Conservation (phyloP, 1,139 yeast genomes). For the Geotrichum aggregatum region DNA sequence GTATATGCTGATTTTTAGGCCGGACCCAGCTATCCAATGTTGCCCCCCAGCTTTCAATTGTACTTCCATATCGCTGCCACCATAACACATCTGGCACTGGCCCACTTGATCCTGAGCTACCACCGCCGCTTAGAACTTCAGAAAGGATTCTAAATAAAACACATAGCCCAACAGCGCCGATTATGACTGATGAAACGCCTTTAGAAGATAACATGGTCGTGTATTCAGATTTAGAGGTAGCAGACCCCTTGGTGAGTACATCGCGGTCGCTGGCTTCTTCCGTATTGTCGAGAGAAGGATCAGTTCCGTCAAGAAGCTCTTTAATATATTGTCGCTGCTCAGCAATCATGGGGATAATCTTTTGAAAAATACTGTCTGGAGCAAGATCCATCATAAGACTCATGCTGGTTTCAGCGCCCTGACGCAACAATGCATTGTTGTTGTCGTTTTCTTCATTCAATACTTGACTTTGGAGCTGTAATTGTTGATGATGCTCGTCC, state of each 20-base stretch:
- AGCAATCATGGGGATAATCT: conserved; percentile 16
- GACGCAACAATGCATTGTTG: neutral
- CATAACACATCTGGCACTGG: conserved; percentile 8
- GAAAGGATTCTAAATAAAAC: neutral
- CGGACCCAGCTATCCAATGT: conserved; percentile 18
- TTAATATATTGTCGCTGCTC: conserved; percentile 18
- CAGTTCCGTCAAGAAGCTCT: conserved; percentile 10
- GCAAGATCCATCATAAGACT: conserved; percentile 9
- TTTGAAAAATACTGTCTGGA: conserved; percentile 16
- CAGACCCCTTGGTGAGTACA: no score
- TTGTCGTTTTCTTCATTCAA: neutral
- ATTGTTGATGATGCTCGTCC: conserved; percentile 7
- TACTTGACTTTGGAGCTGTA: neutral
- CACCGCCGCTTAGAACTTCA: neutral
- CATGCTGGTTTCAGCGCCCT: neutral
- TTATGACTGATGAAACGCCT: neutral
- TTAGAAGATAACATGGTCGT: neutral
- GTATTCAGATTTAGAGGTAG: no score
- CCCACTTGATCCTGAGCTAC: neutral
- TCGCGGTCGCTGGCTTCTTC: neutral
- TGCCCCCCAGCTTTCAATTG: conserved; percentile 17
- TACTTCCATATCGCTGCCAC: conserved; percentile 19
- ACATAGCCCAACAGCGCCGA: conserved; percentile 5
- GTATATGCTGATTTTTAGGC: conserved; percentile 15
- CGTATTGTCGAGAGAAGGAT: neutral